Evolutionary conservation across 352 stramenopile species (phyloP), one percentile per base, ranked within the genome.

Genomic region (Thalassiosira pacifica): DNA sequence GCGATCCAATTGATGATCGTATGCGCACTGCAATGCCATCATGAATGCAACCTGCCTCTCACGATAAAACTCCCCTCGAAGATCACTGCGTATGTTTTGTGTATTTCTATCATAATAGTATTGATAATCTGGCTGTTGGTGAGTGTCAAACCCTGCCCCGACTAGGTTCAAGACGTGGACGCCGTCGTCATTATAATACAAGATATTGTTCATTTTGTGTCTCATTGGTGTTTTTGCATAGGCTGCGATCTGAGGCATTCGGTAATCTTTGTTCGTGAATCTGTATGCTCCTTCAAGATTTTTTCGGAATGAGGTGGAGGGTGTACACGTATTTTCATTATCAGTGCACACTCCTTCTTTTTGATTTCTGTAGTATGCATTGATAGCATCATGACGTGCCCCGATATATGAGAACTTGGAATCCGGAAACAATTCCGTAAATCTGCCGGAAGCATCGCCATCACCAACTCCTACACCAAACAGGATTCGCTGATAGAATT

Each of bases 31-130:
- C 68, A 76, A 55, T 24, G 68, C 68, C 6, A 76, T 65, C 19
- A 52, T 22, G 52, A 76, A 76, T 24, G 68, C 68, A 52, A 76
- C 27, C 48, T 76, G 68, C 68, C 68, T 76, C 42, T 76, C 68
- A 11, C 29, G 68, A 24, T 76, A 76, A 55, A 76, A 76, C 48
- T 76, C 68, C 5, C 29, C 26, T 65, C 48, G 42, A 18, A 45
- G 42, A 66, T 76, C 68, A 16, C 45, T 66, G 4, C 59, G 31
- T 27, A 76, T 76, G 48, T 76, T 52, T 26, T 48, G 19, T 64
- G 42, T 66, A 8, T 27, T 66, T 26, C 37, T 66, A 27, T 76
- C 68, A 42, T 53, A 66, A 22, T 76, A 76, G 32, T 76, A 76
- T 31, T 76, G 68, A 52, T 66, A 64, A 55, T 76, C 68, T 45